These are phyloP conservation scores for Arthrinium puccinioides DNA, from an alignment of 2,329 filamentous ascomycete species.

Conservation along the genomic window DNA sequence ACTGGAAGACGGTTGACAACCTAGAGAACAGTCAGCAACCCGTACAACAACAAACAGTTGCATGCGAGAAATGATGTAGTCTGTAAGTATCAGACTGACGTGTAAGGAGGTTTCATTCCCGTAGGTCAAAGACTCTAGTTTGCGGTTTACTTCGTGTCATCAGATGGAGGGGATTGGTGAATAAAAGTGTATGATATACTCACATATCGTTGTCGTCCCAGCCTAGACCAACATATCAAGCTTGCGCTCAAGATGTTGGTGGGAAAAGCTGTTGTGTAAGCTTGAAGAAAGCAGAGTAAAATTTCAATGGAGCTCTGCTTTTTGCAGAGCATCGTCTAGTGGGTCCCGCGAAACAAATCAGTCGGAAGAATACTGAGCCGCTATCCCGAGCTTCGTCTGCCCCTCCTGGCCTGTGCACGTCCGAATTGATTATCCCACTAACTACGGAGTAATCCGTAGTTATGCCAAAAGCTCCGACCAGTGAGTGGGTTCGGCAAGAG, in stretches of 20 bases:
- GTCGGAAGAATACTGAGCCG: slow-evolving; percentile 3
- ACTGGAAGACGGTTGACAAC: too few species aligned
- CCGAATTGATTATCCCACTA: too few species aligned
- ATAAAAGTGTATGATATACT: not conserved
- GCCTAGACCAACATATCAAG: not conserved
- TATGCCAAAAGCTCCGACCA: too few species aligned
- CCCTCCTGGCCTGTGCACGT: not conserved
- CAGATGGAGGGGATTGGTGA: slow-evolving; percentile 39
- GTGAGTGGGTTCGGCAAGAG: too few species aligned
- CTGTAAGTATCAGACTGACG: slow-evolving; percentile 78
- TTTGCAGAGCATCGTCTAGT: slow-evolving; percentile 1
- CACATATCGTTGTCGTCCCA: not conserved
- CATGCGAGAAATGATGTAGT: not conserved
- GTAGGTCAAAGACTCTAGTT: slow-evolving; percentile 92
- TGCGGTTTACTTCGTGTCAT: slow-evolving; percentile 78
- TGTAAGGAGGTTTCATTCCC: slow-evolving; percentile 83
- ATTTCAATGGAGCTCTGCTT: slow-evolving; percentile 5
- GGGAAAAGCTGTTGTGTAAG: not conserved
- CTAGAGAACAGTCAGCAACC: slow-evolving; percentile 4
- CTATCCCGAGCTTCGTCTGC: not conserved
- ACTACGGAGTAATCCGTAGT: too few species aligned
- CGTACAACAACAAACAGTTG: not conserved
- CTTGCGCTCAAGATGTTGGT: slow-evolving; percentile 1
- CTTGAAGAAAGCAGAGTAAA: slow-evolving; percentile 10
- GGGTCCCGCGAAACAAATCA: slow-evolving; percentile 6